Conservation (phyloP, 2,329 filamentous ascomycete genomes). For the Phaeophleospora eucalypticola region DNA sequence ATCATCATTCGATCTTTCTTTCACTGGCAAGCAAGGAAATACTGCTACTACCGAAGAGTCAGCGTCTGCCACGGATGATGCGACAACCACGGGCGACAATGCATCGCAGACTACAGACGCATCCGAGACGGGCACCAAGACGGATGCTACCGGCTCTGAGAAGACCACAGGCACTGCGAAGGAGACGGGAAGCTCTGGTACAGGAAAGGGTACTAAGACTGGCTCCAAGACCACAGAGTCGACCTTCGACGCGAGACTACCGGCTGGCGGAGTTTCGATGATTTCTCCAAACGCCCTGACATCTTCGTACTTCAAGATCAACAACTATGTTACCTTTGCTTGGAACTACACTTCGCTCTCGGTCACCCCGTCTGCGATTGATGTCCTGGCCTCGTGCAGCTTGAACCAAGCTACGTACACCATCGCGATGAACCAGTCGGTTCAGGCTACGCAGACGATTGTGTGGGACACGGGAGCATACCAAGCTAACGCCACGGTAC, state of each 20-base stretch:
- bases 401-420: slow-evolving; percentile 59
- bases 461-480: slow-evolving; percentile 59
- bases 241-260: slow-evolving; percentile 51
- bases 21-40: slow-evolving; percentile 20
- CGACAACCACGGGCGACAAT: slow-evolving; percentile 19
- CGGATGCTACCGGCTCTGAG: slow-evolving; percentile 14
- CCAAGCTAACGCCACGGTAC: slow-evolving; percentile 45
- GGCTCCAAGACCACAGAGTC: slow-evolving; percentile 27
- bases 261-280: slow-evolving; percentile 59
- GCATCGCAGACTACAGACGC: slow-evolving; percentile 7
- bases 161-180: slow-evolving; percentile 20
- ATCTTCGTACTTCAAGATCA: slow-evolving; percentile 60
- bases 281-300: slow-evolving; percentile 53
- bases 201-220: slow-evolving; percentile 15
- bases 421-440: slow-evolving; percentile 56
- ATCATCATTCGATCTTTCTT: slow-evolving; percentile 21
- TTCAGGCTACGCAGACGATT: slow-evolving; percentile 41
- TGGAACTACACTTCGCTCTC: slow-evolving; percentile 67
- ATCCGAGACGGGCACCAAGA: slow-evolving; percentile 7
- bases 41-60: slow-evolving; percentile 24
- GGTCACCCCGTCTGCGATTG: slow-evolving; percentile 55
- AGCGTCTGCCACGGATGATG: slow-evolving; percentile 14
- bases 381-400: slow-evolving; percentile 59
- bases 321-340: slow-evolving; percentile 58
- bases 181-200: slow-evolving; percentile 18